phyloP scores from a whole-genome alignment of 129 eudicot genomes.

The Artemisia argyi region DNA sequence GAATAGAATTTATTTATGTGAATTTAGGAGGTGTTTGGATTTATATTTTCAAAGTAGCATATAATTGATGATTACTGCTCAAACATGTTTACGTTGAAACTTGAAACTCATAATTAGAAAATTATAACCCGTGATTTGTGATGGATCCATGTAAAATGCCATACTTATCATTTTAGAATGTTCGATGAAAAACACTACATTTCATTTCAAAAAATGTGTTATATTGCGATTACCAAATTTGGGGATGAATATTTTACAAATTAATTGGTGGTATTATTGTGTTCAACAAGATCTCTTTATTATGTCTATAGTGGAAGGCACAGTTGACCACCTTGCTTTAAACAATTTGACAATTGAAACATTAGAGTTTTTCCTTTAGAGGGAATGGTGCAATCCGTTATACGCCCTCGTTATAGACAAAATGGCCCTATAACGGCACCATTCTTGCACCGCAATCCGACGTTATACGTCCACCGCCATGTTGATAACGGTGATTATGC shows the following conservation, averaged over 20 bases:
- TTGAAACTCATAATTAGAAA: background rate
- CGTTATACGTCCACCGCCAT: no score
- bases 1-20: background rate
- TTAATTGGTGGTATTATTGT: slow-evolving; percentile 8
- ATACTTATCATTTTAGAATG: background rate
- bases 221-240: background rate
- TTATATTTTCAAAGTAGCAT: no score
- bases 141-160: background rate
- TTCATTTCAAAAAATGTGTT: background rate
- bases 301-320: background rate
- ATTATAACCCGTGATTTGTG: no score
- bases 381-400: no score
- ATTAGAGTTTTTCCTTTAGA: background rate
- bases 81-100: no score
- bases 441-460: no score
- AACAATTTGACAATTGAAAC: background rate
- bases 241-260: background rate
- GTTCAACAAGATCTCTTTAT: background rate
- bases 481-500: no score
- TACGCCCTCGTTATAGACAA: no score
- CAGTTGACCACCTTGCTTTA: no score
- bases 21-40: background rate
- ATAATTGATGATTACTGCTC: background rate
- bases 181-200: background rate
- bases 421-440: no score